Evolutionary conservation across 1,284 basidiomycete genomes (phyloP), one percentile per base, ranked within the genome.

Genomic region (Fistulina hepatica): DNA sequence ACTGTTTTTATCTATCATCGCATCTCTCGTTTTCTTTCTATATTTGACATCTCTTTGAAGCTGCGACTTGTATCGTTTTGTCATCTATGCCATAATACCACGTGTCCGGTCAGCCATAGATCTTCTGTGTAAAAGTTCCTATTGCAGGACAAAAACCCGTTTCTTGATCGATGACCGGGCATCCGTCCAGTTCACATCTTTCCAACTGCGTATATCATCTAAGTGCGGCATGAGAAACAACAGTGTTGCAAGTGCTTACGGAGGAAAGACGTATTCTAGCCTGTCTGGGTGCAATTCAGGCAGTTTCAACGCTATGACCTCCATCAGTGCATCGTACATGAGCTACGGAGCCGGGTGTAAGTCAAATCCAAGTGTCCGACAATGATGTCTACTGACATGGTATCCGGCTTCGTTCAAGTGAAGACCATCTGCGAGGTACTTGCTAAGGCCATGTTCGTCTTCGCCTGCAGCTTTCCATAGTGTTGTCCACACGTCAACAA

Each of bases 321-420:
- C 59, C 31, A 76, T 63, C 37, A 92, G 53, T 21, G 59, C 67
- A 11, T 81, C 63, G 51, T 76, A 88, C 24, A 82, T 60, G 34
- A 90, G 53, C 83, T 86, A 41, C 19, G 27, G 19, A 12, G 30
- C 15, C 33, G 21, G 32, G 42, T 40, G 49, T 33, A 37, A 42
- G 25, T 39, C 34, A n/a, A 20, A 30, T 34, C 19, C 6, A 33
- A 33, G 15, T 34, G 34, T 44, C 46, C 16, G 24, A 28, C 21
- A 36, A 26, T 43, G 44, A 34, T 25, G 17, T 6, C n/a, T 21
- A 49, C 65, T 43, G 49, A 83, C 80, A 54, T 65, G 54, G 51
- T 92, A 91, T 20, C 85, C 90, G 1, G 60, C 67, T 9, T 58
- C 60, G 35, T 72, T 86, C 47, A 89, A 57, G 57, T 94, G 90